A percentile compares a stretch with the other conserved stretches of the same genome.
Evolutionary conservation across 495 filamentous ascomycete genomes (phyloP).

Genomic region (Xeromyces bisporus): DNA sequence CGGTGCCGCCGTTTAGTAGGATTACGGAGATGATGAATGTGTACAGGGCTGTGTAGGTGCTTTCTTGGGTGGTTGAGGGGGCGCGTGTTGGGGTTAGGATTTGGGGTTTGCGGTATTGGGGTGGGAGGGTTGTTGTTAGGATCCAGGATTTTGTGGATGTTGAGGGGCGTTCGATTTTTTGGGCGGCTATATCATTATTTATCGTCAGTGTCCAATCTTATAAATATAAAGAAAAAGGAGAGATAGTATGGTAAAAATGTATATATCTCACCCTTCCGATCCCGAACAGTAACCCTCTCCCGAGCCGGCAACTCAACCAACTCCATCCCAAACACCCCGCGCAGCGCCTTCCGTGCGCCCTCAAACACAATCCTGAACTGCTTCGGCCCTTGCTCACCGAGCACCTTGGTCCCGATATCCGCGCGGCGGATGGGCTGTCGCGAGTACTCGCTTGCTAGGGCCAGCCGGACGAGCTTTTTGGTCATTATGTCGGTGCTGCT

Average conservation of each 20-base stretch:
- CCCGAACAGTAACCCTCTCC: conserved; percentile 61
- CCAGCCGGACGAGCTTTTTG: conserved; percentile 84
- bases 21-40: conserved; percentile 66
- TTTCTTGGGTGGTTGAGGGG: conserved; percentile 46
- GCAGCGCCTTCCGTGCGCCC: conserved; percentile 46
- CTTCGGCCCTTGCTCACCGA: conserved; percentile 23
- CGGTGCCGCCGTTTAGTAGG: conserved; percentile 46
- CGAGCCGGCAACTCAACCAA: conserved; percentile 61
- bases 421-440: conserved; percentile 56
- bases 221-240: conserved; percentile 1
- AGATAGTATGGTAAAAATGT: conserved; percentile 1
- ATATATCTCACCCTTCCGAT: conserved; percentile 48
- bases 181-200: conserved; percentile 43
- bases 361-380: conserved; percentile 57
- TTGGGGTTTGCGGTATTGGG: conserved; percentile 39
- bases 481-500: conserved; percentile 47
- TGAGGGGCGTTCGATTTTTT: conserved; percentile 31
- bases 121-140: conserved; percentile 51
- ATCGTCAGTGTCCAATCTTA: no score
- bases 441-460: conserved; percentile 75
- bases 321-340: conserved; percentile 64
- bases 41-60: conserved; percentile 64
- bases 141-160: conserved; percentile 55
- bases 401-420: conserved; percentile 58
- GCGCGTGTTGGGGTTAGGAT: conserved; percentile 54